Evolutionary conservation across 805 yeast species (phyloP), one percentile per base, ranked within the genome.

Genomic region (Torulaspora indica): DNA sequence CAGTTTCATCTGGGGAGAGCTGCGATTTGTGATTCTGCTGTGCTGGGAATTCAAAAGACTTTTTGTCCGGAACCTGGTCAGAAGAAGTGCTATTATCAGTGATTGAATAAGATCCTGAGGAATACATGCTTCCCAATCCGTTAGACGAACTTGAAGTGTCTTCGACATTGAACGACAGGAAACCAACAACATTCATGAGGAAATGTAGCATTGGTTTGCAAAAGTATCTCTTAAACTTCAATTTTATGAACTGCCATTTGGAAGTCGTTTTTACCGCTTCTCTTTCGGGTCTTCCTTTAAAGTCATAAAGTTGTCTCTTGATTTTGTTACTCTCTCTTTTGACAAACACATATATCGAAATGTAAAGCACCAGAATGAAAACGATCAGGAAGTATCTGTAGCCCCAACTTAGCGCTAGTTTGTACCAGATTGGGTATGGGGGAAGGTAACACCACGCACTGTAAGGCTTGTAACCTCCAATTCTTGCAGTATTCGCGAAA

Each of bases 401-500:
- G 1, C 79, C 81, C 95, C 95, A 90, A 51, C 88, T 77, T 39
- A 89, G 66, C 1, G 71, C 88, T 31, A 83, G 58, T 45, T 87
- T 70, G 60, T 79, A 82, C 93, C 93, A 88, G 6, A 73, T 58
- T 0, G 95, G 95, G 1, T 66, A 49, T 34, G 78, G 77, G 0
- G 95, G 89, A 45, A 89, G 67, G 61, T 83, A 87, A 59, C 95
- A 83, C 89, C 88, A 85, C 49, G 81, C 77, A 33, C 82, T 77
- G 47, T 76, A 72, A 23, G 87, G 79, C 29, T 66, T 60, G 60
- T 83, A 88, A 2, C 85, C 82, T 4, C 70, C 69, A 6, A 63
- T 56, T 43, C 58, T 57, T 4, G 66, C 60, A 33, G 53, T 51
- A 34, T 49, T 49, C 1, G 37, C 30, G 32, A 56, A 57, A n/a